Percentiles rank a stretch among this genome's conserved stretches.
These are phyloP conservation scores for Lolium perenne DNA, from an alignment of 176 grass and related monocot genomes.

Conservation along the genomic window DNA sequence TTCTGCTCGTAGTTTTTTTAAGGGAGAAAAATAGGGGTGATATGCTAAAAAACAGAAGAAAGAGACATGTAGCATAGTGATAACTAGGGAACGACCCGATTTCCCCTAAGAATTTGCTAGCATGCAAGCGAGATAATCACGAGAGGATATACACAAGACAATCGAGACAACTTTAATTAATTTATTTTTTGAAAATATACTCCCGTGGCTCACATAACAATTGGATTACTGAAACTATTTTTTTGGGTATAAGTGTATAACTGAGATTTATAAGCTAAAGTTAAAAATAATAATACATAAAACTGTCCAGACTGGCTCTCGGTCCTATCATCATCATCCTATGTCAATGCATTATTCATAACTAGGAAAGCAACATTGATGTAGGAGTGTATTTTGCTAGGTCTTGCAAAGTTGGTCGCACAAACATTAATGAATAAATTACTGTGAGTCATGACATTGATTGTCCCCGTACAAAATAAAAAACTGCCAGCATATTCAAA, in stretches of 20 bases:
- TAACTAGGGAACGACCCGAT: background rate
- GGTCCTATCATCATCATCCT: background rate
- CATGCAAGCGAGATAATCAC: background rate
- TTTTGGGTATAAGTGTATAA: background rate
- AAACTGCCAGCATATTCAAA: no score
- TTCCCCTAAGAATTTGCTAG: background rate
- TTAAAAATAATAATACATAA: background rate
- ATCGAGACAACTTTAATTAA: background rate
- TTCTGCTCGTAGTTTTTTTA: background rate
- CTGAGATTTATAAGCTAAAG: background rate
- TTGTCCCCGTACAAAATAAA: no score
- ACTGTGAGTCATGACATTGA: no score
- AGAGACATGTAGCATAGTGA: background rate
- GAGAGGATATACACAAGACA: background rate
- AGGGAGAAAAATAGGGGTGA: background rate
- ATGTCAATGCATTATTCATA: background rate
- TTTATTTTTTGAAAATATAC: no score
- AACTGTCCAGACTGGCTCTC: background rate
- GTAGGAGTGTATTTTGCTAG: background rate
- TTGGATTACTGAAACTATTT: background rate
- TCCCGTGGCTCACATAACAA: no score
- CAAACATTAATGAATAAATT: no score
- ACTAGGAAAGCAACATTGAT: background rate
- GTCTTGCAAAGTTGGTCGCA: background rate
- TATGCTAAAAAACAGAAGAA: background rate